These are phyloP conservation scores for Tolypocladium tundrense DNA, from an alignment of 2,329 filamentous ascomycete species.

Conservation along the genomic window DNA sequence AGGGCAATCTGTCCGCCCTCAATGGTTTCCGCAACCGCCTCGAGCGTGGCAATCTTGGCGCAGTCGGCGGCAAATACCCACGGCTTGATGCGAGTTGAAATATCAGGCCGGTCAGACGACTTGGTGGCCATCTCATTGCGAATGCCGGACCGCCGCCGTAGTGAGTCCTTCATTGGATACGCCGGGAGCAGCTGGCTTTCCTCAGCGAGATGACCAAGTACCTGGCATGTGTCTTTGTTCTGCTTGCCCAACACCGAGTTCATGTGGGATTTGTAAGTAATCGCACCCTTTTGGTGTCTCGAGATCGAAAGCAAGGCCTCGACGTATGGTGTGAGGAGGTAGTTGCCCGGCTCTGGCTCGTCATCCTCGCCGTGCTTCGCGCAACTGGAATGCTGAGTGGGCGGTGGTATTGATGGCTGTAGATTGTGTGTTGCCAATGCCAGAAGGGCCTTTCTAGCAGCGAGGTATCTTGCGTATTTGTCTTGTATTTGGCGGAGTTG, in stretches of 20 bases:
- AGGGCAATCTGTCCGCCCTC: slow-evolving; percentile 48
- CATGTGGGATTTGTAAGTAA: slow-evolving; percentile 49
- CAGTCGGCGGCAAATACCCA: slow-evolving; percentile 53
- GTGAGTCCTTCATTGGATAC: slow-evolving; percentile 31
- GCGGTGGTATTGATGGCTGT: slow-evolving; percentile 15
- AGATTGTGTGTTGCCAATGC: slow-evolving; percentile 23
- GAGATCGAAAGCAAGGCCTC: slow-evolving; percentile 41
- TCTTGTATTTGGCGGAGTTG: slow-evolving; percentile 37
- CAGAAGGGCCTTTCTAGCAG: slow-evolving; percentile 37
- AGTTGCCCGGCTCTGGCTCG: slow-evolving; percentile 14
- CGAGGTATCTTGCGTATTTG: slow-evolving; percentile 44
- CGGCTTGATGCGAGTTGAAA: slow-evolving; percentile 35
- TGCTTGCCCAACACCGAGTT: slow-evolving; percentile 39
- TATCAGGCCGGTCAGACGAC: slow-evolving; percentile 25
- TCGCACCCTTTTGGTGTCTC: slow-evolving; percentile 44
- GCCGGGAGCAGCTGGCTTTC: slow-evolving; percentile 51
- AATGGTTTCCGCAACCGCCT: slow-evolving; percentile 48
- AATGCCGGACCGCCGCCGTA: slow-evolving; percentile 27
- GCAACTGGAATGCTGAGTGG: slow-evolving; percentile 6
- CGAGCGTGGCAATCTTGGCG: slow-evolving; percentile 48
- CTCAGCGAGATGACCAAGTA: slow-evolving; percentile 44
- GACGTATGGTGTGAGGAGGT: slow-evolving; percentile 48
- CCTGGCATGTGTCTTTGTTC: slow-evolving; percentile 37
- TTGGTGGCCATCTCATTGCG: slow-evolving; percentile 30
- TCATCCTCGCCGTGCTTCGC: slow-evolving; percentile 6